These are phyloP conservation scores for Entomophthora muscae DNA, from an alignment of 371 early-diverging fungal genomes.

Conservation along the genomic window DNA sequence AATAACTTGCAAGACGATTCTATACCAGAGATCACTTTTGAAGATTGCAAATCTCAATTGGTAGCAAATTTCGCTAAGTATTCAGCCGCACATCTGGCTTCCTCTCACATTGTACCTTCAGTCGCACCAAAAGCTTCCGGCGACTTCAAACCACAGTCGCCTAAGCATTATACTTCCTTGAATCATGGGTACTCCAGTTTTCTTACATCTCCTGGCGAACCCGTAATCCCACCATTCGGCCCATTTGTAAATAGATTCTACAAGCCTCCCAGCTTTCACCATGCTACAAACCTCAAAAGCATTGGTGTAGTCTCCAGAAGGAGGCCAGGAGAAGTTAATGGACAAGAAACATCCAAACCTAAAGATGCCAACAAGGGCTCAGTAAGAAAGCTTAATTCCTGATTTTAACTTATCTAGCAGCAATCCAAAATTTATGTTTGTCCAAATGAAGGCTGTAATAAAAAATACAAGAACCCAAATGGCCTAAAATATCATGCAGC, in stretches of 20 bases:
- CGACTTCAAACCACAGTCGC: not conserved
- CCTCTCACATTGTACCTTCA: too few relatives aligned
- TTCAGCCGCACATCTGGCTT: too few relatives aligned
- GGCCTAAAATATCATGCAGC: slow-evolving; percentile 92
- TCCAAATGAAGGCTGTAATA: slow-evolving; percentile 48
- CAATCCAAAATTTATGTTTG: slow-evolving; percentile 55
- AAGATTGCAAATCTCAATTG: not conserved
- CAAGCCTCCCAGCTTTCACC: not conserved
- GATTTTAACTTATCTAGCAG: slow-evolving; percentile 25
- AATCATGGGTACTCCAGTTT: not conserved
- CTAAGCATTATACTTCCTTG: not conserved
- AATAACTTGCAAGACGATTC: not conserved
- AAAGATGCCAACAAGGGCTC: not conserved
- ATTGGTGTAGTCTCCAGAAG: not conserved
- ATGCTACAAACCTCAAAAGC: not conserved
- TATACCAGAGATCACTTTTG: not conserved
- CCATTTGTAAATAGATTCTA: too few relatives aligned
- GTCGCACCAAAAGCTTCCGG: slow-evolving; percentile 21
- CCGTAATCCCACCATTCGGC: too few relatives aligned
- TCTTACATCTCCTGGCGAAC: not conserved
- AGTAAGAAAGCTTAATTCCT: not conserved
- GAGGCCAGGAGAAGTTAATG: not conserved
- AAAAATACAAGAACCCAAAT: slow-evolving; percentile 94
- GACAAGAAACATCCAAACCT: not conserved
- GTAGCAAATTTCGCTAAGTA: not conserved